phyloP scores from a whole-genome alignment of 257 asterid genomes.

The Rehmannia glutinosa region DNA sequence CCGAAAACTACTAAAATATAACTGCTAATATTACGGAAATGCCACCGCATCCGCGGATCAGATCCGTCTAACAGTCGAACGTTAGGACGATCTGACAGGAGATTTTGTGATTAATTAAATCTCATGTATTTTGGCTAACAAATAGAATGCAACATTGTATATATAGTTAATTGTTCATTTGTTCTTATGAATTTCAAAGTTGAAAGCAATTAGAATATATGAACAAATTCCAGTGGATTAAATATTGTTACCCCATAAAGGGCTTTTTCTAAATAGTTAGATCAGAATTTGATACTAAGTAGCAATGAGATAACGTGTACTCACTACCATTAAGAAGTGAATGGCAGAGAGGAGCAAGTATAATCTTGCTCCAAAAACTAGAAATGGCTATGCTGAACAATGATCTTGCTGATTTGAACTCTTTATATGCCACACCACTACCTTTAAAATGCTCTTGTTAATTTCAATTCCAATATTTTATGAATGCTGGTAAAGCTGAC shows the following conservation, averaged over 20 bases:
- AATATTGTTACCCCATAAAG: neutral
- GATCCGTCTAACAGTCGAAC: no score
- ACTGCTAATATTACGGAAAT: no score
- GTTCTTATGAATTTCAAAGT: no score
- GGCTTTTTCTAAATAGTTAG: neutral
- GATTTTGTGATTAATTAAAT: no score
- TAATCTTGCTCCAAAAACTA: neutral
- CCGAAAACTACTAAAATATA: no score
- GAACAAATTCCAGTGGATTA: no score
- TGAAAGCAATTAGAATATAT: no score
- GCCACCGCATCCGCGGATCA: no score
- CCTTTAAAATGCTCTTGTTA: neutral
- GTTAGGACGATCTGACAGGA: no score
- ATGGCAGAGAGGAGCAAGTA: neutral
- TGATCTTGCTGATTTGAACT: neutral
- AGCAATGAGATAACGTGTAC: neutral
- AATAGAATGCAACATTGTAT: no score
- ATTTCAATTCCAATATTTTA: neutral
- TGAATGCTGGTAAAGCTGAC: neutral
- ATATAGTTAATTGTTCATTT: no score
- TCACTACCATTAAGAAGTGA: neutral
- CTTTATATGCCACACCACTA: neutral
- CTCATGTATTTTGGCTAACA: no score
- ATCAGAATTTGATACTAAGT: neutral
- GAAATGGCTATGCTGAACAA: neutral